Evolutionary conservation across 352 stramenopile species (phyloP).

Genomic region (Phytophthora fragariae): DNA sequence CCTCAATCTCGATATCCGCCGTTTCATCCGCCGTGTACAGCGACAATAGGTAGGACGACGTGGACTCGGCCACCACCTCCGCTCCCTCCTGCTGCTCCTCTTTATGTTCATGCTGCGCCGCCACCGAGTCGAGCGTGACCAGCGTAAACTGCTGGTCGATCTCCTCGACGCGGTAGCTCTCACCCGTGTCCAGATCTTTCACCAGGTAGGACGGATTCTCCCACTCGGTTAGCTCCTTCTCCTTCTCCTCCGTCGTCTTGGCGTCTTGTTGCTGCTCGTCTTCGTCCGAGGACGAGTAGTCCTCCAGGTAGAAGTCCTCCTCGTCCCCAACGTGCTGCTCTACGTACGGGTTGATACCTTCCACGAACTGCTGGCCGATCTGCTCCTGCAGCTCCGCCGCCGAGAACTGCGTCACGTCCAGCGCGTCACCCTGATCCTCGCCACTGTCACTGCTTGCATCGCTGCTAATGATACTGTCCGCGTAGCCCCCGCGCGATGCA

Average conservation of each 20-base stretch:
- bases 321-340: slow-evolving; percentile 46
- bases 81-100: slow-evolving; percentile 28
- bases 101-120: slow-evolving; percentile 62
- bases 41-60: slow-evolving; percentile 77
- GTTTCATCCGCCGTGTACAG: slow-evolving; percentile 85
- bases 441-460: slow-evolving; percentile 37
- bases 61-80: slow-evolving; percentile 38
- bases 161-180: slow-evolving; percentile 82
- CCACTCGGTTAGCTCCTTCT: slow-evolving; percentile 58
- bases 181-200: slow-evolving; percentile 82
- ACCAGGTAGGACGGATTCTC: slow-evolving; percentile 86
- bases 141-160: slow-evolving; percentile 87
- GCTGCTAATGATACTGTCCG: slow-evolving; percentile 39
- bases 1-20: slow-evolving; percentile 83
- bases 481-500: slow-evolving; percentile 32
- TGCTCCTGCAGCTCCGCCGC: slow-evolving; percentile 38
- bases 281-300: slow-evolving; percentile 26
- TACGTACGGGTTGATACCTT: slow-evolving; percentile 61
- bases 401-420: slow-evolving; percentile 41
- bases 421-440: slow-evolving; percentile 14
- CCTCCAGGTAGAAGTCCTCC: slow-evolving; percentile 45
- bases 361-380: slow-evolving; percentile 43
- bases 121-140: slow-evolving; percentile 75
- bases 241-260: slow-evolving; percentile 21
- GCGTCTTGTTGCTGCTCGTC: not conserved